phyloP scores from a whole-genome alignment of 2,329 filamentous ascomycete genomes.

The Beauveria caledonica region DNA sequence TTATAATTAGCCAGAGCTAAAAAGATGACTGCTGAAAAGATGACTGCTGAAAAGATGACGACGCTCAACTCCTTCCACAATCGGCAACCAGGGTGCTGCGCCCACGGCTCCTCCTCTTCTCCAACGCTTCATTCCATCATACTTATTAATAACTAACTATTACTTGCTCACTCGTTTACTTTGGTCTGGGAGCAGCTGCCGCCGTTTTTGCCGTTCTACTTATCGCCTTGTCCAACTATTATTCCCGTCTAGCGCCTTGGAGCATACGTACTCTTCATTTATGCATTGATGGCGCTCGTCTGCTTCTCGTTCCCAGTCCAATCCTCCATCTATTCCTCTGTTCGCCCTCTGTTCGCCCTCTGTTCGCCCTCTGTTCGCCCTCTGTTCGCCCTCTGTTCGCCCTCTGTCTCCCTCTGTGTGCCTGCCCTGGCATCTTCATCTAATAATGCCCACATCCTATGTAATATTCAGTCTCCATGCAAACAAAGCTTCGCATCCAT shows the following conservation, averaged over 20 bases:
- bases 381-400: background rate
- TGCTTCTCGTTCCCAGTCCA: background rate
- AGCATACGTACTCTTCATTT: background rate
- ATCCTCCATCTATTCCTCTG: background rate
- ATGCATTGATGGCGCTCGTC: too few species aligned
- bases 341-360: background rate
- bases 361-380: background rate
- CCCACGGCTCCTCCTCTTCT: background rate
- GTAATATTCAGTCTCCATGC: background rate
- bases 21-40: background rate
- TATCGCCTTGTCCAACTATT: background rate
- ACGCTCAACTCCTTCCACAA: constrained; percentile 6
- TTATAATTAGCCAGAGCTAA: background rate
- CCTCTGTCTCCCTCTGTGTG: background rate
- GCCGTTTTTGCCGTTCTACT: background rate
- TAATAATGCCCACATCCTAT: background rate
- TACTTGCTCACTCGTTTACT: background rate
- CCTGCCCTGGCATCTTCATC: background rate
- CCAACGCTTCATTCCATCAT: background rate
- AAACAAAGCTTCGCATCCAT: too few species aligned
- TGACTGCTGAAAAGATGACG: background rate
- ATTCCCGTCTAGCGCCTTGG: background rate
- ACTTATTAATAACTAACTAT: too few species aligned
- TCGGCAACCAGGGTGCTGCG: constrained; percentile 4
- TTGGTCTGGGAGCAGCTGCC: background rate